Evolutionary conservation across 495 filamentous ascomycete species (phyloP).

Genomic region (Talaromyces ruber): DNA sequence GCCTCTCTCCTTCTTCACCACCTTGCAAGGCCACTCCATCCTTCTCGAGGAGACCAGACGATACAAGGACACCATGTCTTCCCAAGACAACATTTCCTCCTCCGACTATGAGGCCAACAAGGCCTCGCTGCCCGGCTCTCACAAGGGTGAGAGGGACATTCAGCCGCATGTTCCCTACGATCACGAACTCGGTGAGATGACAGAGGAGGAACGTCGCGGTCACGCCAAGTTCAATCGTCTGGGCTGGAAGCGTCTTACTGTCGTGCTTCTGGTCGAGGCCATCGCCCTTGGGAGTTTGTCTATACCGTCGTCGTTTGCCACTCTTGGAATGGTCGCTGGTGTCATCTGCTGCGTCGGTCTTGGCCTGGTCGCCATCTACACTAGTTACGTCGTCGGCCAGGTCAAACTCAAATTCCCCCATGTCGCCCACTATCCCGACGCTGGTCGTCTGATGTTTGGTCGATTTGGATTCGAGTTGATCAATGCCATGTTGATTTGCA

Average conservation of each 20-base stretch:
- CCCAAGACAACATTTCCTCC: constrained; percentile 16
- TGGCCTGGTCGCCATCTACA: constrained; percentile 60
- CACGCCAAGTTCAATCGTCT: constrained; percentile 23
- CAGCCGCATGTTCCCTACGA: constrained; percentile 14
- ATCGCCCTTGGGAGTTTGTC: constrained; percentile 54
- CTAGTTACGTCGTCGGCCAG: constrained; percentile 60
- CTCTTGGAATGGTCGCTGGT: constrained; percentile 50
- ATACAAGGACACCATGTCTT: constrained; percentile 12
- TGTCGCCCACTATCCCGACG: constrained; percentile 58
- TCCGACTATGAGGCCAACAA: constrained; percentile 15
- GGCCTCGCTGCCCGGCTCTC: constrained; percentile 6
- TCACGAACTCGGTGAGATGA: constrained; percentile 20
- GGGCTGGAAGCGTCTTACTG: constrained; percentile 28
- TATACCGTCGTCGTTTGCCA: constrained; percentile 48
- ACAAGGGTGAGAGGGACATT: constrained; percentile 12
- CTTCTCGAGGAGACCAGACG: constrained; percentile 7
- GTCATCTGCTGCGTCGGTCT: constrained; percentile 45
- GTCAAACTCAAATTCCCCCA: constrained; percentile 58
- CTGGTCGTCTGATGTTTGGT: constrained; percentile 52
- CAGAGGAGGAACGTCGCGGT: constrained; percentile 17
- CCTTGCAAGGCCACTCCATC: neutral
- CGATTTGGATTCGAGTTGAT: constrained; percentile 51
- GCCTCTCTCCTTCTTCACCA: neutral
- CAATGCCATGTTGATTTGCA: constrained; percentile 47
- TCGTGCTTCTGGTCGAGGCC: constrained; percentile 52